phyloP scores from a whole-genome alignment of 1,284 basidiomycete genomes.

The Tranzscheliella williamsii region DNA sequence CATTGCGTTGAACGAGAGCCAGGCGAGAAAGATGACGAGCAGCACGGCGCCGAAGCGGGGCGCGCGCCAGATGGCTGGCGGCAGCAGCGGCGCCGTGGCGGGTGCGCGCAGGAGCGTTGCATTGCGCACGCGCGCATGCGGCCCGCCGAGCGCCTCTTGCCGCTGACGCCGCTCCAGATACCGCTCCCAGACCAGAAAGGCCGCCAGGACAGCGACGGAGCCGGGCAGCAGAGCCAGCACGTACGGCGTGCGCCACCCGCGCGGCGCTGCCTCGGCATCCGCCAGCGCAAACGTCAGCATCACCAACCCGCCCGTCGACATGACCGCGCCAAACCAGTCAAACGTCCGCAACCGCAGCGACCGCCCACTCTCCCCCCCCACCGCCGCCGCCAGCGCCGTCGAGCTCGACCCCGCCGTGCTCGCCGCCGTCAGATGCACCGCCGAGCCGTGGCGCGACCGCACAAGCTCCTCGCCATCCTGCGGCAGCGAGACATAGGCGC shows the following conservation, averaged over 20 bases:
- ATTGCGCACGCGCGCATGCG: slow-evolving; percentile 51
- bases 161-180: slow-evolving; percentile 63
- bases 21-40: slow-evolving; percentile 75
- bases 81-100: slow-evolving; percentile 39
- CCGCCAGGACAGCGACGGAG: slow-evolving; percentile 67
- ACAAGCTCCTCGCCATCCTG: slow-evolving; percentile 37
- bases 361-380: slow-evolving; percentile 1
- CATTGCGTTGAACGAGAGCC: slow-evolving; percentile 67
- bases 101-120: slow-evolving; percentile 63
- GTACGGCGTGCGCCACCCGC: slow-evolving; percentile 72
- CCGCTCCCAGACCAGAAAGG: slow-evolving; percentile 73
- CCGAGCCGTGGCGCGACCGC: slow-evolving; percentile 4
- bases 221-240: slow-evolving; percentile 68
- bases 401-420: not conserved
- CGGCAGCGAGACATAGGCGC: slow-evolving; percentile 65
- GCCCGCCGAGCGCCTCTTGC: slow-evolving; percentile 21
- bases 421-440: slow-evolving; percentile 4
- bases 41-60: slow-evolving; percentile 64
- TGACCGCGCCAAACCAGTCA: slow-evolving; percentile 79
- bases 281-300: slow-evolving; percentile 79
- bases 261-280: slow-evolving; percentile 71
- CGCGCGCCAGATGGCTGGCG: slow-evolving; percentile 48
- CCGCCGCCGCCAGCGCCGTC: not conserved
- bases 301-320: slow-evolving; percentile 75
- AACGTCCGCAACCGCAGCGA: slow-evolving; percentile 60